Evolutionary conservation across 495 filamentous ascomycete genomes (phyloP).

Genomic region (Xylaria cubensis): DNA sequence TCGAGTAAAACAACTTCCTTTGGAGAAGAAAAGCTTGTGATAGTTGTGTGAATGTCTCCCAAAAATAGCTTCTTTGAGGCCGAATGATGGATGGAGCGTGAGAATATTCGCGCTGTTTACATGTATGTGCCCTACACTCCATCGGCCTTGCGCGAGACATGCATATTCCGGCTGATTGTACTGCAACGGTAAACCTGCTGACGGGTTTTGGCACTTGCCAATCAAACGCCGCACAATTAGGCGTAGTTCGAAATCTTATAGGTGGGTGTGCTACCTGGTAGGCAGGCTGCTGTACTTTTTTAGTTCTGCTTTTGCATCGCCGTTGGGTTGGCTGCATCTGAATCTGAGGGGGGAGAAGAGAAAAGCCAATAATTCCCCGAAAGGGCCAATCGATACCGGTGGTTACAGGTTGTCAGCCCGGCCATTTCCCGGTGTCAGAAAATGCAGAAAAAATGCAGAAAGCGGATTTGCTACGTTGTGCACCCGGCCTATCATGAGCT

Average conservation of each 20-base stretch:
- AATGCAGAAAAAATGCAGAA: constrained; percentile 1
- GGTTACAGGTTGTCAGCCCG: background rate
- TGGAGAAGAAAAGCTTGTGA: constrained; percentile 4
- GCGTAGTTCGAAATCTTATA: background rate
- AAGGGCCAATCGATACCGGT: background rate
- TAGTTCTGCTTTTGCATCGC: constrained; percentile 3
- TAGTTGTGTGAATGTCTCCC: constrained; percentile 4
- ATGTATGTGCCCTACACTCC: constrained; percentile 19
- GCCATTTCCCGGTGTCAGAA: constrained; percentile 13
- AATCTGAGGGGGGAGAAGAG: background rate
- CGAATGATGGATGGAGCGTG: background rate
- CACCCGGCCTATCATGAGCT: constrained; percentile 12
- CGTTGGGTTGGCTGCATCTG: constrained; percentile 4
- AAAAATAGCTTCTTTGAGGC: constrained; percentile 19
- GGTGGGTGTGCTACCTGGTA: background rate
- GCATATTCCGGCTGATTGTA: constrained; percentile 17
- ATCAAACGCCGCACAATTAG: background rate
- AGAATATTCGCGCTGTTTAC: constrained; percentile 3
- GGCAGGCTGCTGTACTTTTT: constrained; percentile 17
- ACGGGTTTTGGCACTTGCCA: constrained; percentile 18
- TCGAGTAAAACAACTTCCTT: background rate
- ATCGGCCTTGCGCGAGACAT: constrained; percentile 30
- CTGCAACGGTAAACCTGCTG: constrained; percentile 20
- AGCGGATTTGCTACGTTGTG: background rate
- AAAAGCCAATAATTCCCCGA: background rate